These are phyloP conservation scores for Hemileccinum rubropunctum DNA, from an alignment of 768 basidiomycete species.

Conservation along the genomic window DNA sequence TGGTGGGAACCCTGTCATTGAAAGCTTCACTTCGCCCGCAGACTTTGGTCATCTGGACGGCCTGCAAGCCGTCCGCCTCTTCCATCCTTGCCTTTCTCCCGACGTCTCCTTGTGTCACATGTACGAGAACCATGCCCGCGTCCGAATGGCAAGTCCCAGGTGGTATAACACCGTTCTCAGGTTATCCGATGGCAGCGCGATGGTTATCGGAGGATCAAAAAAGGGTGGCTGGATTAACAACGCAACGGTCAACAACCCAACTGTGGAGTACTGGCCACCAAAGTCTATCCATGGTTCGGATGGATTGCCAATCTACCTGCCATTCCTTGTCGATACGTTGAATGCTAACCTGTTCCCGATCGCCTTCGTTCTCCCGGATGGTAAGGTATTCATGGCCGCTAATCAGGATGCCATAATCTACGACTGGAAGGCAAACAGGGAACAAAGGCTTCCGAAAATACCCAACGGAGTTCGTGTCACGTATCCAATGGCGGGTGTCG, in stretches of 20 bases:
- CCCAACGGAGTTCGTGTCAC: slow-evolving; percentile 80
- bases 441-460: slow-evolving; percentile 59
- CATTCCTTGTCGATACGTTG: slow-evolving; percentile 67
- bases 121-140: slow-evolving; percentile 57
- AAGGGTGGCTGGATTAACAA: slow-evolving; percentile 90
- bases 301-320: slow-evolving; percentile 61
- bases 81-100: slow-evolving; percentile 59
- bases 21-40: slow-evolving; percentile 56
- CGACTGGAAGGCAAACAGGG: slow-evolving; percentile 64
- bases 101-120: slow-evolving; percentile 53
- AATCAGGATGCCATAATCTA: slow-evolving; percentile 80
- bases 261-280: slow-evolving; percentile 79
- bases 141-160: slow-evolving; percentile 74
- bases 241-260: slow-evolving; percentile 75
- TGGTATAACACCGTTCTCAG: slow-evolving; percentile 79
- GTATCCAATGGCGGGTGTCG: slow-evolving; percentile 80
- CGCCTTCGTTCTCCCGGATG: slow-evolving; percentile 68
- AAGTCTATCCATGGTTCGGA: slow-evolving; percentile 66
- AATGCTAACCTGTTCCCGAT: slow-evolving; percentile 85
- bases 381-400: slow-evolving; percentile 70
- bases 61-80: slow-evolving; percentile 67
- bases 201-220: slow-evolving; percentile 79
- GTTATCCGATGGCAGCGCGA: slow-evolving; percentile 73
- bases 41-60: slow-evolving; percentile 79
- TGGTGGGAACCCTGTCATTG: slow-evolving; percentile 79